Percentiles rank a stretch among this genome's conserved stretches.
Evolutionary conservation across 805 yeast species (phyloP).

Genomic region (Metschnikowia arizonensis): DNA sequence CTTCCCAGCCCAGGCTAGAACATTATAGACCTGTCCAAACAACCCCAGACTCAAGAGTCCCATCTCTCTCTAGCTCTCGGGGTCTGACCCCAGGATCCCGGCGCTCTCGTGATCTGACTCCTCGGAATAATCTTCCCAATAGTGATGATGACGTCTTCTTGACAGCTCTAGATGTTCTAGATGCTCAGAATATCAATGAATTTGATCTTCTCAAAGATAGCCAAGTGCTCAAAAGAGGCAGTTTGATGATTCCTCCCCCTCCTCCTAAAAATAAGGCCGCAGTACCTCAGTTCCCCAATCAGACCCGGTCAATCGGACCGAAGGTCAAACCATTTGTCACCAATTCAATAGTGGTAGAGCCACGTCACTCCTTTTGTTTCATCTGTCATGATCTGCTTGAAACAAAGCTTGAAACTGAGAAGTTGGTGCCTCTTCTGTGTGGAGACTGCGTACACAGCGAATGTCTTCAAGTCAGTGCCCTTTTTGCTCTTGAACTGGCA

Average conservation of each 20-base stretch:
- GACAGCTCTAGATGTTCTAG: slow-evolving; percentile 18
- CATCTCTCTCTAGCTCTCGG: slow-evolving; percentile 14
- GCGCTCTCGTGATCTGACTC: slow-evolving; percentile 3
- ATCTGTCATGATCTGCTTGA: slow-evolving; percentile 52
- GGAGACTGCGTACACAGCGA: slow-evolving; percentile 57
- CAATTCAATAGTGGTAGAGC: neutral
- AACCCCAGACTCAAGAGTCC: slow-evolving; percentile 11
- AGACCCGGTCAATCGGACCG: slow-evolving; percentile 6
- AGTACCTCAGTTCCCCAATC: neutral
- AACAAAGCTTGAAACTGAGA: slow-evolving; percentile 42
- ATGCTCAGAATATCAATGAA: slow-evolving; percentile 10
- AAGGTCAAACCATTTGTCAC: slow-evolving; percentile 11
- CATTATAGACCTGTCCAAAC: neutral
- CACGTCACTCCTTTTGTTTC: slow-evolving; percentile 29
- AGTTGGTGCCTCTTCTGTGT: slow-evolving; percentile 47
- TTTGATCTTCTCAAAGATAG: slow-evolving; percentile 13
- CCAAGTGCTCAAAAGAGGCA: slow-evolving; percentile 11
- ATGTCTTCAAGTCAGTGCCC: slow-evolving; percentile 36
- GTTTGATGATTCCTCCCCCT: slow-evolving; percentile 17
- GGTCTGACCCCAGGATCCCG: slow-evolving; percentile 13
- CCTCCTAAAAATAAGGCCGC: slow-evolving; percentile 12
- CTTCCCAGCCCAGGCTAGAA: slow-evolving; percentile 4
- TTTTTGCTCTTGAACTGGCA: slow-evolving; percentile 11
- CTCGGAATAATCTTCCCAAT: neutral
- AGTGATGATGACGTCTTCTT: slow-evolving; percentile 11